These are phyloP conservation scores for Colletotrichum trifolii DNA, from an alignment of 2,329 filamentous ascomycete species.

Conservation along the genomic window DNA sequence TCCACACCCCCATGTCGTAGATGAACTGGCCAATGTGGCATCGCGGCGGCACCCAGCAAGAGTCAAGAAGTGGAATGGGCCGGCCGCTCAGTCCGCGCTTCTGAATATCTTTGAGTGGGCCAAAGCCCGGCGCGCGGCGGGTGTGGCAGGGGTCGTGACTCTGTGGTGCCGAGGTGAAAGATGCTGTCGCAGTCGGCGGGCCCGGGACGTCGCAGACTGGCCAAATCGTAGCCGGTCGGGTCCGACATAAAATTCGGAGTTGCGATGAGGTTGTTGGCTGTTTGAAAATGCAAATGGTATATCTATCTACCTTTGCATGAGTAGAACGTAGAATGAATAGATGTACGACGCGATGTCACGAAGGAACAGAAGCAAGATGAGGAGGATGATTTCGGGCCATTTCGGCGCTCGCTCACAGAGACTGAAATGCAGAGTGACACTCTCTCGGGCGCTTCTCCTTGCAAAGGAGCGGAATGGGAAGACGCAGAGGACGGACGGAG, in stretches of 20 bases:
- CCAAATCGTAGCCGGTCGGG: constrained; percentile 26
- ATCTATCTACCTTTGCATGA: too few species aligned
- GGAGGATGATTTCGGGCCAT: too few species aligned
- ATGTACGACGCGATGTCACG: too few species aligned
- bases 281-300: too few species aligned
- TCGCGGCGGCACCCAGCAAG: constrained; percentile 11
- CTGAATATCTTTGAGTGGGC: constrained; percentile 20
- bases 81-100: constrained; percentile 25
- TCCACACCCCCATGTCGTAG: constrained; percentile 32
- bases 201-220: constrained; percentile 26
- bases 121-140: constrained; percentile 28
- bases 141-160: constrained; percentile 32
- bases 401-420: too few species aligned
- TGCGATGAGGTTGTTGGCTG: too few species aligned
- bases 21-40: constrained; percentile 16
- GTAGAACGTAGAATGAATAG: too few species aligned
- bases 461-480: constrained; percentile 26
- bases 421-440: not conserved
- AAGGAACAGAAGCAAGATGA: not conserved
- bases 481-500: constrained; percentile 33
- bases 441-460: not conserved
- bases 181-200: constrained; percentile 31
- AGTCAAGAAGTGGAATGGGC: constrained; percentile 21
- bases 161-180: constrained; percentile 29
- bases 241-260: constrained; percentile 13